Evolutionary conservation across 495 filamentous ascomycete species (phyloP).

Genomic region (Penicillium longicatenatum): DNA sequence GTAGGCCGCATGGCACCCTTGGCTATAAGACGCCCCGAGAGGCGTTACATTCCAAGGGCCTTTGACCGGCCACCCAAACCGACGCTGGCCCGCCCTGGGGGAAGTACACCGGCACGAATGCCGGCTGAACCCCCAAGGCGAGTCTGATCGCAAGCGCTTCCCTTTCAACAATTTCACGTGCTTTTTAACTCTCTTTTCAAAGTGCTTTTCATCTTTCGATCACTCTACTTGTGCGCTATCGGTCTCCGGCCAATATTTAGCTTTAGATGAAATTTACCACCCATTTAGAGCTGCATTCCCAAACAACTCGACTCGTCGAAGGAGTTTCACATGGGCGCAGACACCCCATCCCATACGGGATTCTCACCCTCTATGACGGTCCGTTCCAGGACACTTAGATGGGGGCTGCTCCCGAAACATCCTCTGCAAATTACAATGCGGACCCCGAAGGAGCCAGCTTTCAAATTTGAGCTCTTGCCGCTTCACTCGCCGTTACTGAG

Average conservation of each 20-base stretch:
- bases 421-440: conserved; percentile 71
- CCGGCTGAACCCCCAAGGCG: conserved; percentile 37
- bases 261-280: conserved; percentile 76
- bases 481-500: conserved; percentile 71
- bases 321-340: conserved; percentile 54
- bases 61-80: conserved; percentile 60
- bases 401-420: conserved; percentile 56
- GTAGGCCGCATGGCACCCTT: conserved; percentile 48
- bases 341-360: conserved; percentile 55
- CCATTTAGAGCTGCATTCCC: conserved; percentile 47
- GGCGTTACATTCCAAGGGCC: conserved; percentile 59
- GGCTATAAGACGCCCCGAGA: conserved; percentile 64
- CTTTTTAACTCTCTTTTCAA: conserved; percentile 74
- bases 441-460: conserved; percentile 57
- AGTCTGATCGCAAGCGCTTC: conserved; percentile 65
- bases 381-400: conserved; percentile 64
- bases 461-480: conserved; percentile 73
- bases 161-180: conserved; percentile 78
- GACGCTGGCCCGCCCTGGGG: conserved; percentile 61
- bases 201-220: conserved; percentile 40
- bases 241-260: conserved; percentile 72
- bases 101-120: conserved; percentile 59
- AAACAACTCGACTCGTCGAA: conserved; percentile 37
- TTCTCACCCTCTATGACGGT: conserved; percentile 63
- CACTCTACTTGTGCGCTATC: conserved; percentile 75